Base-by-base conservation (phyloP, 2,329 filamentous ascomycete species). In the Dendrostoma leiphaemia region DNA sequence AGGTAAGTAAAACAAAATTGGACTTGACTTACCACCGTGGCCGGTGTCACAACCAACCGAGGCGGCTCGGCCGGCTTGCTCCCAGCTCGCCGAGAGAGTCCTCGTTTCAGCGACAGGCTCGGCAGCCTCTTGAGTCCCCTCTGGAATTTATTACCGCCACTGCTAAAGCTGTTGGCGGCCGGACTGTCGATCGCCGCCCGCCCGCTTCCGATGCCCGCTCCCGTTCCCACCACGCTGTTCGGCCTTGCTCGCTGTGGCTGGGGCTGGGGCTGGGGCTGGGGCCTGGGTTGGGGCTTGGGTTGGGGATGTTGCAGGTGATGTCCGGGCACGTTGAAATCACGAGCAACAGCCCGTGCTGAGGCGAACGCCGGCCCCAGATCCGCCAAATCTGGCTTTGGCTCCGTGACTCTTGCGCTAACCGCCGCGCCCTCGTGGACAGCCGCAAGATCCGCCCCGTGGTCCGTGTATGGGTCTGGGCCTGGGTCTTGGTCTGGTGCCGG, bases 351-450 rank as follows among this genome's bases (percentile, higher is more conserved):
- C n/a, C 32, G 32, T 31, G 23, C 10, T 38, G 46, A 29, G 17
- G 32, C 32, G 10, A 23, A 23, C 15, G 46, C 32, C 23, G 32
- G 32, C 21, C 38, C 32, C 45, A 41, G 15, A 24, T 19, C 38
- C 21, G 38, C 38, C 3, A 48, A 21, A 21, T 24, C 37, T 40
- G 35, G 35, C 19, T 17, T 3, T 64, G 64, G 35, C 59, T 64
- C 12, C 64, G 23, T 17, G 48, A 43, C 17, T 19, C 48, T 51
- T 19, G 28, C 48, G 34, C 37, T 28, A 21, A 44, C 10, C 10
- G 13, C 38, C 19, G 6, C 24, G 8, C 15, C 13, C 15, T 28
- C 12, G 9, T 3, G 12, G 17, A 32, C 44, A 12, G 29, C 44
- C n/a, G 44, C 44, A 29, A 21, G 17, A 32, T 32, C 29, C 13